These are phyloP conservation scores for Corrigiola litoralis DNA, from an alignment of 179 eudicot genomes.

Conservation along the genomic window DNA sequence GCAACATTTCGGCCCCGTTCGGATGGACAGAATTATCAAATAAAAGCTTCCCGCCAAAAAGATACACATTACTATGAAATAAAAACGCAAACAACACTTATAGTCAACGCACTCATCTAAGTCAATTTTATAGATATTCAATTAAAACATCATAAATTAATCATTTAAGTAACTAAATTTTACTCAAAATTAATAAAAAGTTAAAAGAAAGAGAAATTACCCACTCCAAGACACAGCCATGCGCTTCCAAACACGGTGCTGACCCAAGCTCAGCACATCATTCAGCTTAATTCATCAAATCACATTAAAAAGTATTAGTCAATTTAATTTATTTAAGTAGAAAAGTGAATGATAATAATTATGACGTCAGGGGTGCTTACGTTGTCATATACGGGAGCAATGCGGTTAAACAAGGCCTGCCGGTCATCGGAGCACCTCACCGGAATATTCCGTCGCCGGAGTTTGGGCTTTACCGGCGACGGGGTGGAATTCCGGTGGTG, in stretches of 20 bases:
- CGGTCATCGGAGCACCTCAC: slow-evolving; percentile 42
- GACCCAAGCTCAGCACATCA: slow-evolving; percentile 84
- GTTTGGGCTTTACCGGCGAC: background rate
- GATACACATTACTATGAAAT: too few relatives aligned
- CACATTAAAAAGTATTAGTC: too few relatives aligned
- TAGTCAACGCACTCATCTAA: too few relatives aligned
- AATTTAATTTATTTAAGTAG: too few relatives aligned
- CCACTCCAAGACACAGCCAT: slow-evolving; percentile 94
- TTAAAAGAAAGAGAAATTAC: slow-evolving; percentile 26
- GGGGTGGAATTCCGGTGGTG: background rate
- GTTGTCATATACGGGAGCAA: slow-evolving; percentile 90
- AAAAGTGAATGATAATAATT: background rate
- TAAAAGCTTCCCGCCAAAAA: too few relatives aligned
- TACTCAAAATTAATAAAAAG: background rate
- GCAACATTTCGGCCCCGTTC: too few relatives aligned
- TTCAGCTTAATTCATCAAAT: slow-evolving; percentile 43
- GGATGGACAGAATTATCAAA: too few relatives aligned
- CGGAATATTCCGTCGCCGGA: background rate
- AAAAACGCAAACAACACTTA: too few relatives aligned
- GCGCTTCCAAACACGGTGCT: slow-evolving; percentile 90
- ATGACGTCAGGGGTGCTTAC: slow-evolving; percentile 34
- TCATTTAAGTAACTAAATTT: too few relatives aligned
- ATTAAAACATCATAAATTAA: background rate
- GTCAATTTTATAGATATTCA: too few relatives aligned
- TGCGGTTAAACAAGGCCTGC: slow-evolving; percentile 67